These are phyloP conservation scores for Globisporangium spinosum DNA, from an alignment of 352 stramenopile species.

Conservation along the genomic window DNA sequence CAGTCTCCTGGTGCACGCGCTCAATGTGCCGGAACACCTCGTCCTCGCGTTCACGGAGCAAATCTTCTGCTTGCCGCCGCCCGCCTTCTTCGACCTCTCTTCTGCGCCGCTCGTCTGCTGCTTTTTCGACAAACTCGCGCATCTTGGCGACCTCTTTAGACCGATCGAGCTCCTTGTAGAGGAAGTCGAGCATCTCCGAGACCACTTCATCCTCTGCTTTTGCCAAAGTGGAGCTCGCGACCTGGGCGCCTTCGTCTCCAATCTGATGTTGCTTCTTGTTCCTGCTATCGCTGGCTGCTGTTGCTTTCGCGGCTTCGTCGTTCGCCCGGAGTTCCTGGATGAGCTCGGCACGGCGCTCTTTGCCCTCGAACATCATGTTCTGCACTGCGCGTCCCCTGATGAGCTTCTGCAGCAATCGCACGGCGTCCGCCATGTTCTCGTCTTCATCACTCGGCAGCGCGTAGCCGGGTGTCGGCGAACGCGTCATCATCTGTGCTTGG, in stretches of 20 bases:
- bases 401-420: slow-evolving; percentile 85
- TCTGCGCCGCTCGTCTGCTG: slow-evolving; percentile 58
- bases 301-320: slow-evolving; percentile 38
- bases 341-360: slow-evolving; percentile 81
- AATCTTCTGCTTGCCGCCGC: slow-evolving; percentile 81
- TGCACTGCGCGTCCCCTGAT: slow-evolving; percentile 88
- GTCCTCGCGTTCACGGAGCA: slow-evolving; percentile 77
- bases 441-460: slow-evolving; percentile 34
- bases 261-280: slow-evolving; percentile 13
- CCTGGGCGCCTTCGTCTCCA: slow-evolving; percentile 36
- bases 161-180: slow-evolving; percentile 87
- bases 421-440: slow-evolving; percentile 52
- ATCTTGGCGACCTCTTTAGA: slow-evolving; percentile 77
- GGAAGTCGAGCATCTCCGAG: slow-evolving; percentile 85
- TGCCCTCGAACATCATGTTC: slow-evolving; percentile 94
- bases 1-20: slow-evolving; percentile 78
- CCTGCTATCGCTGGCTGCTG: slow-evolving; percentile 10
- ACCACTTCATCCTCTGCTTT: slow-evolving; percentile 86
- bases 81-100: slow-evolving; percentile 87
- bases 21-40: slow-evolving; percentile 76
- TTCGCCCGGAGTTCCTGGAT: slow-evolving; percentile 86
- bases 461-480: slow-evolving; percentile 82
- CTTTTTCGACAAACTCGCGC: slow-evolving; percentile 63
- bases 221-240: slow-evolving; percentile 46
- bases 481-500: slow-evolving; percentile 46